These are phyloP conservation scores for Amanita fuliginea DNA, from an alignment of 768 basidiomycete species.

Conservation along the genomic window DNA sequence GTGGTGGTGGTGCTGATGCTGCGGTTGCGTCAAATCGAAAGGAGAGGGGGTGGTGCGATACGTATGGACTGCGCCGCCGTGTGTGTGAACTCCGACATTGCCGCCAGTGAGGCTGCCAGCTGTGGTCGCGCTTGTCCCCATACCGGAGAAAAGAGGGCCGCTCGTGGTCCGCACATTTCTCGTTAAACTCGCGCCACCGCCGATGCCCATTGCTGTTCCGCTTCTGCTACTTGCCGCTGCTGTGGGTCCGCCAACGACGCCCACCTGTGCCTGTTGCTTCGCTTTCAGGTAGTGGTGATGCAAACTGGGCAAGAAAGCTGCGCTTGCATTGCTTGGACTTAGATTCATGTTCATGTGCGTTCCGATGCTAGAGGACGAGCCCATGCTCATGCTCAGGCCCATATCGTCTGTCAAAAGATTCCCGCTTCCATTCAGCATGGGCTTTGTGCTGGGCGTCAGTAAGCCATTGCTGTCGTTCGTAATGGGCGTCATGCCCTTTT, in stretches of 20 bases:
- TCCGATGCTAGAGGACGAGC: constrained; percentile 10
- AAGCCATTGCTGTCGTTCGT: constrained; percentile 40
- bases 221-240: not conserved
- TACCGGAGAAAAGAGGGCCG: constrained; percentile 1
- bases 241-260: constrained; percentile 6
- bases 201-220: not conserved
- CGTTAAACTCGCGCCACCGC: not conserved
- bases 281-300: constrained; percentile 53
- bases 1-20: constrained; percentile 17
- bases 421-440: constrained; percentile 11
- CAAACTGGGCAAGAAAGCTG: constrained; percentile 68
- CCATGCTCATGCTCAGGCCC: constrained; percentile 25
- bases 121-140: not conserved
- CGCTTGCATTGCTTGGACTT: constrained; percentile 69
- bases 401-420: constrained; percentile 18
- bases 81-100: constrained; percentile 25
- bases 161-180: not conserved
- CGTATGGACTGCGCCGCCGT: constrained; percentile 24
- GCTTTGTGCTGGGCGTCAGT: constrained; percentile 32
- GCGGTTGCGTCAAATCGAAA: constrained; percentile 33
- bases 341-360: constrained; percentile 24
- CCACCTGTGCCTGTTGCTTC: constrained; percentile 20
- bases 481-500: constrained; percentile 16
- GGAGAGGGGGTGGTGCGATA: constrained; percentile 32
- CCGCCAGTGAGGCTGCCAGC: not conserved